These are phyloP conservation scores for Capniomyces stellatus DNA, from an alignment of 371 early-diverging fungal genomes.

Conservation along the genomic window DNA sequence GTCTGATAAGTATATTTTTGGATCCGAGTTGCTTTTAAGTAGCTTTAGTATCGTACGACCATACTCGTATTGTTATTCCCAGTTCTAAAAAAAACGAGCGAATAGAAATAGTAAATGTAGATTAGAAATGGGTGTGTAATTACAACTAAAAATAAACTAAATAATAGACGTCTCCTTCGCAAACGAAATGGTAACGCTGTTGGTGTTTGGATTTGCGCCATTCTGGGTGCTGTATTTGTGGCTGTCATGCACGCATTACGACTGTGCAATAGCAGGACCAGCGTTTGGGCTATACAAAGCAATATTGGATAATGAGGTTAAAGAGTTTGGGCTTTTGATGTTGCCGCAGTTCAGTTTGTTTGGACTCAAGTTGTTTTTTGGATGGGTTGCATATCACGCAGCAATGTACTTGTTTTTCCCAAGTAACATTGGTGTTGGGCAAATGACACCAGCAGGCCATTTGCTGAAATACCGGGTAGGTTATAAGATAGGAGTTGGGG, in stretches of 20 bases:
- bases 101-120: too few species aligned
- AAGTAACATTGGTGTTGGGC: slow-evolving; percentile 48
- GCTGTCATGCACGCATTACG: slow-evolving; percentile 37
- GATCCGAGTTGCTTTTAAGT: too few species aligned
- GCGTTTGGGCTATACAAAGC: slow-evolving; percentile 16
- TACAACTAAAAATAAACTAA: background rate
- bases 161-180: background rate
- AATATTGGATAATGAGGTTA: background rate
- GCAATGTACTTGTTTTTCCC: slow-evolving; percentile 43
- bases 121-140: background rate
- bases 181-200: background rate
- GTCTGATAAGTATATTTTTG: too few species aligned
- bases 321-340: background rate
- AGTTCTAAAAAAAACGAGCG: too few species aligned
- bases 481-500: too few species aligned
- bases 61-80: too few species aligned
- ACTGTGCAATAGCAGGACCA: slow-evolving; percentile 42
- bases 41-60: too few species aligned
- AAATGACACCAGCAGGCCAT: slow-evolving; percentile 66
- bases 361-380: slow-evolving; percentile 33
- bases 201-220: slow-evolving; percentile 33
- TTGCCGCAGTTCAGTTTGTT: slow-evolving; percentile 23
- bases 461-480: slow-evolving; percentile 43
- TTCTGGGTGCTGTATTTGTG: slow-evolving; percentile 44
- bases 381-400: slow-evolving; percentile 55